Conservation (phyloP, 2,329 filamentous ascomycete genomes). For the Paradendryphiella salina region DNA sequence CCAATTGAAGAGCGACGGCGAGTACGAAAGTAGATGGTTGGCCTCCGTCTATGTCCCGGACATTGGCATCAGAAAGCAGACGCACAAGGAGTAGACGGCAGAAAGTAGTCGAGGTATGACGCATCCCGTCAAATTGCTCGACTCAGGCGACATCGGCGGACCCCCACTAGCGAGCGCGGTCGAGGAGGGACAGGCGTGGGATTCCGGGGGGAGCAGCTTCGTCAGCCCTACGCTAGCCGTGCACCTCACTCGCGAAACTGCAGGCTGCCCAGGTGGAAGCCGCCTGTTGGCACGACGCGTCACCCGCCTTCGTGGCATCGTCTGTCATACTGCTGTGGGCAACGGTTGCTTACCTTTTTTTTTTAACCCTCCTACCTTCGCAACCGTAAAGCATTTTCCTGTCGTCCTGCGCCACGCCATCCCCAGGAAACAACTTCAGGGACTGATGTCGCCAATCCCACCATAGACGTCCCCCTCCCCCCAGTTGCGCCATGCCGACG, state of each 20-base stretch:
- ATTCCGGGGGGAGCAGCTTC: conserved; percentile 3
- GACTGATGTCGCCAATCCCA: conserved; percentile 14
- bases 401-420: neutral
- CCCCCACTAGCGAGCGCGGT: conserved; percentile 22
- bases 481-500: conserved; percentile 34
- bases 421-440: neutral
- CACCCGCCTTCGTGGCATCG: conserved; percentile 6
- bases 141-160: conserved; percentile 39
- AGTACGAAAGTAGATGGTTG: neutral
- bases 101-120: conserved; percentile 21
- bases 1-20: conserved; percentile 2
- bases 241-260: conserved; percentile 5
- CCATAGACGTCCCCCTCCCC: conserved; percentile 9
- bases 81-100: neutral
- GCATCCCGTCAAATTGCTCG: conserved; percentile 24
- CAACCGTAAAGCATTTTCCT: too few relatives aligned
- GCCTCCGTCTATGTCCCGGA: neutral
- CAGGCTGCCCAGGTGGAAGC: conserved; percentile 1
- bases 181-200: conserved; percentile 14
- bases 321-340: neutral
- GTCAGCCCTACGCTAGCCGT: conserved; percentile 29
- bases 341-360: neutral
- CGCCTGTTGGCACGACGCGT: conserved; percentile 20
- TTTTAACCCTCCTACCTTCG: too few relatives aligned
- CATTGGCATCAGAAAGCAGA: neutral